Conservation (phyloP, 352 stramenopile genomes). For the Chrysophaeum taylorii region DNA sequence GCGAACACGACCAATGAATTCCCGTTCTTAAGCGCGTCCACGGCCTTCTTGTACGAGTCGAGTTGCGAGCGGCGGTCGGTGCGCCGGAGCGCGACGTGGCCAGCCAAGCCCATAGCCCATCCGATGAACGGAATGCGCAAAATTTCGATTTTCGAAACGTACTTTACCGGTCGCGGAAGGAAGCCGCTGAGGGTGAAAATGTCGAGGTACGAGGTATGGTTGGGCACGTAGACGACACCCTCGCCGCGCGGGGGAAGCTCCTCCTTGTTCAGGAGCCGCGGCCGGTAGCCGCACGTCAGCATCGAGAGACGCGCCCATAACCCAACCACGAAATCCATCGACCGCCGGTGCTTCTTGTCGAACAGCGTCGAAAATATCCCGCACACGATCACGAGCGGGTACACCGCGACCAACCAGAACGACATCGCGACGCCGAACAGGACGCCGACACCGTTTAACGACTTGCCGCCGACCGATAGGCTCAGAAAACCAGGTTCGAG, state of each 20-base stretch:
- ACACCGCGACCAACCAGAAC: conserved; percentile 2
- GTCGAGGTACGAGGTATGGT: conserved; percentile 28
- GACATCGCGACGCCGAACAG: too few relatives aligned
- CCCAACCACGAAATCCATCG: conserved; percentile 1
- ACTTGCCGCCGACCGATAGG: background rate
- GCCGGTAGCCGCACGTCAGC: background rate
- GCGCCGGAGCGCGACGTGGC: conserved; percentile 18
- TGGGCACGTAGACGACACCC: conserved; percentile 19
- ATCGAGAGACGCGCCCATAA: conserved; percentile 1
- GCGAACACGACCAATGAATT: conserved; percentile 26
- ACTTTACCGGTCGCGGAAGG: conserved; percentile 25
- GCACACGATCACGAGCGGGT: conserved; percentile 13
- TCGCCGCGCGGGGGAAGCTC: background rate
- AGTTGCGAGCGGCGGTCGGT: conserved; percentile 18
- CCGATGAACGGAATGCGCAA: conserved; percentile 21
- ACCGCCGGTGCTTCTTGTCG: background rate
- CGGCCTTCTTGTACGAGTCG: conserved; percentile 22
- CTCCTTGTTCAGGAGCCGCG: background rate
- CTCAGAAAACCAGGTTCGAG: background rate
- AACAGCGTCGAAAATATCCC: background rate
- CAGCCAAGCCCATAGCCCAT: conserved; percentile 19
- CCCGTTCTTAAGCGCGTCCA: conserved; percentile 20
- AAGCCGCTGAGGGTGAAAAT: conserved; percentile 26
- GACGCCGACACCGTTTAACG: background rate
- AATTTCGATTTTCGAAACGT: conserved; percentile 29